Evolutionary conservation across 371 early-diverging fungal species (phyloP).

Genomic region (Mucor plumbeus): DNA sequence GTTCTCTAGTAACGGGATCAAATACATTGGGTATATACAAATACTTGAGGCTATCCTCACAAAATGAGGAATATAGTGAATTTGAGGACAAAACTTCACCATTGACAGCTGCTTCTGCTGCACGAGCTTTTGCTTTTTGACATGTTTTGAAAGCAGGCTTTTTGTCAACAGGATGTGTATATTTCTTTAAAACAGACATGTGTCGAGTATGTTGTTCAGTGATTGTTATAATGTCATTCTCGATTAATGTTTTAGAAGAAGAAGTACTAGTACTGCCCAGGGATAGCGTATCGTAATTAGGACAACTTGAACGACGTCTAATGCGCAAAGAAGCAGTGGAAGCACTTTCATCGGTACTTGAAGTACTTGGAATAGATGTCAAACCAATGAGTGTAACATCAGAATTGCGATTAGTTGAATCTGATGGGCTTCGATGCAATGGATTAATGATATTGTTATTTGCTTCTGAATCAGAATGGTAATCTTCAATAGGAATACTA

Average conservation of each 20-base stretch:
- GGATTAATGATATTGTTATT: background rate
- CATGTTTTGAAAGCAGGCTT: conserved; percentile 23
- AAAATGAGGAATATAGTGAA: conserved; percentile 8
- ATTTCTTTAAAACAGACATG: conserved; percentile 18
- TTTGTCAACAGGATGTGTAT: conserved; percentile 22
- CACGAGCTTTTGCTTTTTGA: conserved; percentile 21
- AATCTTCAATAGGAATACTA: conserved; percentile 1
- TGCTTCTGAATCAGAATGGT: conserved; percentile 25
- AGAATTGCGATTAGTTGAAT: conserved; percentile 6
- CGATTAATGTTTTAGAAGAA: conserved; percentile 11
- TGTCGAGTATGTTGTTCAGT: conserved; percentile 24
- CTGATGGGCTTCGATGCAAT: background rate
- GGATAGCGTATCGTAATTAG: conserved; percentile 5
- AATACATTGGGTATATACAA: conserved; percentile 31
- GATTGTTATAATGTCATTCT: conserved; percentile 25
- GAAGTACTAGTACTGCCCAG: background rate
- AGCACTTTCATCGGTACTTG: background rate
- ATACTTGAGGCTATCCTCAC: conserved; percentile 26
- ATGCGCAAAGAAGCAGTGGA: background rate
- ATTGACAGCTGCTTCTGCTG: conserved; percentile 24
- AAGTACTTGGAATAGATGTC: conserved; percentile 5
- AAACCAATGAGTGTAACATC: conserved; percentile 22
- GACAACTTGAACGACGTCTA: conserved; percentile 28
- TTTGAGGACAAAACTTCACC: conserved; percentile 10
- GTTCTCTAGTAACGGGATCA: conserved; percentile 28